These are phyloP conservation scores for Epichloe typhina DNA, from an alignment of 2,329 filamentous ascomycete species.

Conservation along the genomic window DNA sequence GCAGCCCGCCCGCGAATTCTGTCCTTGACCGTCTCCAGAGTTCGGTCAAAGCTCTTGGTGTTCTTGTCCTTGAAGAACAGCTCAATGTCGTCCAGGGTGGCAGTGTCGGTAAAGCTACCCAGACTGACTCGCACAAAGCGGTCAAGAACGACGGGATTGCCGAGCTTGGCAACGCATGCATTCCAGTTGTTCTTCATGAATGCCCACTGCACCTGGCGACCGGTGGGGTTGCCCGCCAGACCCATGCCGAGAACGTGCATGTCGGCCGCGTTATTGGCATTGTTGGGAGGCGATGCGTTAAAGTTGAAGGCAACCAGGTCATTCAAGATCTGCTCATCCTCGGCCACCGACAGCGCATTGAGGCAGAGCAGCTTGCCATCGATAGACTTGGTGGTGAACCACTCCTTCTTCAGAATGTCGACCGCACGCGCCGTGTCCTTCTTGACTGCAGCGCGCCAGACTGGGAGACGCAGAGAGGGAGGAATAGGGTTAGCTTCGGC, in stretches of 20 bases:
- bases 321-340: slow-evolving; percentile 53
- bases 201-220: slow-evolving; percentile 66
- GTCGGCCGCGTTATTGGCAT: slow-evolving; percentile 72
- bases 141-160: slow-evolving; percentile 78
- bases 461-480: slow-evolving; percentile 64
- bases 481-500: slow-evolving; percentile 57
- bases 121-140: slow-evolving; percentile 72
- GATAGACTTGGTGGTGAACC: slow-evolving; percentile 66
- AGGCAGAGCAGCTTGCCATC: slow-evolving; percentile 86
- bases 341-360: slow-evolving; percentile 59
- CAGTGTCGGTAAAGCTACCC: slow-evolving; percentile 61
- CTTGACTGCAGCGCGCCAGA: slow-evolving; percentile 69
- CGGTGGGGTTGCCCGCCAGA: slow-evolving; percentile 59
- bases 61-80: slow-evolving; percentile 80
- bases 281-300: slow-evolving; percentile 41
- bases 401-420: slow-evolving; percentile 71
- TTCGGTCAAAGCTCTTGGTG: slow-evolving; percentile 73
- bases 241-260: slow-evolving; percentile 69
- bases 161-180: slow-evolving; percentile 56
- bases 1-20: slow-evolving; percentile 71
- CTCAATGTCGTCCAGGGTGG: slow-evolving; percentile 62
- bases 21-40: slow-evolving; percentile 73
- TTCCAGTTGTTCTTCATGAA: slow-evolving; percentile 80
- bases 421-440: slow-evolving; percentile 55
- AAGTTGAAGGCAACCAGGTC: slow-evolving; percentile 67